Evolutionary conservation across 176 grass and related monocot species (phyloP).

Genomic region (Oryza nivara): DNA sequence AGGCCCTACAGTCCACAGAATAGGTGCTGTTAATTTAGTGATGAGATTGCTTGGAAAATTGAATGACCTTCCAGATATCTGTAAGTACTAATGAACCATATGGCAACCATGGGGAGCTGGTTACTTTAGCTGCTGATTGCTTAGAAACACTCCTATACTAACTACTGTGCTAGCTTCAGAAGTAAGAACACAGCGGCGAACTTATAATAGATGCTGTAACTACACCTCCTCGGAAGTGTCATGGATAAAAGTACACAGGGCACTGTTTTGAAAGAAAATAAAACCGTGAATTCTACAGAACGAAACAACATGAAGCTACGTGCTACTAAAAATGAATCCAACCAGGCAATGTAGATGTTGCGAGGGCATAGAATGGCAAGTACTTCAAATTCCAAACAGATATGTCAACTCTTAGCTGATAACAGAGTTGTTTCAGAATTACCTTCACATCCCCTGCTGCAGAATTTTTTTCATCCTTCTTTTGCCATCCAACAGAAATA

Average conservation of each 20-base stretch:
- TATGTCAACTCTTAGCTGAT: background rate
- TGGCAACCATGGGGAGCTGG: background rate
- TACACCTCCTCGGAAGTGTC: background rate
- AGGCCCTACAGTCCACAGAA: slow-evolving; percentile 2
- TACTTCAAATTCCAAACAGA: slow-evolving; percentile 4
- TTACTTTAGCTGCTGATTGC: background rate
- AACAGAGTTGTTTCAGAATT: slow-evolving; percentile 27
- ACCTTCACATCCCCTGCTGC: slow-evolving; percentile 95
- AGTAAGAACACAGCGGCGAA: background rate
- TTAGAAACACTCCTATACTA: background rate
- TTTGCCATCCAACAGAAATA: slow-evolving; percentile 94
- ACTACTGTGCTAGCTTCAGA: slow-evolving; percentile 18
- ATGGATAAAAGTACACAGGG: background rate
- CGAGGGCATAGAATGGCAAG: background rate
- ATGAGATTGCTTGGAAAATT: background rate
- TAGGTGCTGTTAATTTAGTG: background rate
- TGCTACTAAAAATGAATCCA: slow-evolving; percentile 27
- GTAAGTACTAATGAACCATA: slow-evolving; percentile 7
- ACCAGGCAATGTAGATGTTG: slow-evolving; percentile 3
- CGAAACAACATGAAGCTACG: slow-evolving; percentile 5
- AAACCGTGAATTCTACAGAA: slow-evolving; percentile 6
- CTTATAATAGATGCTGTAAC: slow-evolving; percentile 17
- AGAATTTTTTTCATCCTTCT: slow-evolving; percentile 85
- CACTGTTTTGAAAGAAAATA: slow-evolving; percentile 16
- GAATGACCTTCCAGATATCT: background rate